Conservation (phyloP, 331 rosid genomes). For the Spiraea crenata region DNA sequence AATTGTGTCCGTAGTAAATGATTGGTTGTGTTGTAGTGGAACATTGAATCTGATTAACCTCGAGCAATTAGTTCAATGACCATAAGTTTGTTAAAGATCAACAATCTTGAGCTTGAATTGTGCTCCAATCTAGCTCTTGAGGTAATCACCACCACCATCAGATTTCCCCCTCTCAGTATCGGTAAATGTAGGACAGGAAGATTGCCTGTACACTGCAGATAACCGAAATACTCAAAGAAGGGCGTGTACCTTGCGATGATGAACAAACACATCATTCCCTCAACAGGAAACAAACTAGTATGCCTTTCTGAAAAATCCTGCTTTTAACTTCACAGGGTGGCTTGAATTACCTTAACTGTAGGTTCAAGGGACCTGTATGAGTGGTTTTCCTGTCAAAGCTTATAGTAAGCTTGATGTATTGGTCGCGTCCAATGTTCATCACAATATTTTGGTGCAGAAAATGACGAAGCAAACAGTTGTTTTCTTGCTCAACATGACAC, state of each 20-base stretch:
- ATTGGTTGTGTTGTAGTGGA: too few species aligned
- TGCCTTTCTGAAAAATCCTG: constrained; percentile 8
- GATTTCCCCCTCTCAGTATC: background rate
- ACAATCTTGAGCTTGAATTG: constrained; percentile 13
- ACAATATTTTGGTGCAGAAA: background rate
- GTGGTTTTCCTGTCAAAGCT: background rate
- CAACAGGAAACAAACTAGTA: constrained; percentile 20
- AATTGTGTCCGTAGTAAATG: background rate
- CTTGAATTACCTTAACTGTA: constrained; percentile 11
- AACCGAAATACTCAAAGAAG: constrained; percentile 1
- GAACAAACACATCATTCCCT: background rate
- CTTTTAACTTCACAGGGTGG: constrained; percentile 11
- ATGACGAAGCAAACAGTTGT: background rate
- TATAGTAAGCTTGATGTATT: background rate
- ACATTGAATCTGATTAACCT: background rate
- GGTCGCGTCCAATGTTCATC: background rate
- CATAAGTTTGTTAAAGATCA: too few species aligned
- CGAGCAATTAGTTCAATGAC: too few species aligned
- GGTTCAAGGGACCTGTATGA: constrained; percentile 8
- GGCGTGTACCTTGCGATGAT: constrained; percentile 12
- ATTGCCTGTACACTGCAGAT: background rate
- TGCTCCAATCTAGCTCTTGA: constrained; percentile 3
- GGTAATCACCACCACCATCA: background rate
- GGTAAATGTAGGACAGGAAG: background rate
- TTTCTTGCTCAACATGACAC: too few species aligned